Evolutionary conservation across 192 early-diverging fungal genomes (phyloP), one percentile per base, ranked within the genome.

Genomic region (Gigaspora rosea): DNA sequence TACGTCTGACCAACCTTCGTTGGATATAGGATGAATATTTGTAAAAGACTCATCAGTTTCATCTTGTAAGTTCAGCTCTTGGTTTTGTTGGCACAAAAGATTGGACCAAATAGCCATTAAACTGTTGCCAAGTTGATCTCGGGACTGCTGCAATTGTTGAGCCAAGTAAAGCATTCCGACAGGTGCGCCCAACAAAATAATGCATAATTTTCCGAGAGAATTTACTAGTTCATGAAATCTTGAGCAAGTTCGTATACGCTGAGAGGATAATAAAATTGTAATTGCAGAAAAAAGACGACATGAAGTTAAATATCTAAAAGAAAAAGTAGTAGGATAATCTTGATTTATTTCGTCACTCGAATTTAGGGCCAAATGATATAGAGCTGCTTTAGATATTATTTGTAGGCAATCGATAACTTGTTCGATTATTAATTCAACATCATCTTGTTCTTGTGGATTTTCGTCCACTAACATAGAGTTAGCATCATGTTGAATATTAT

Each of bases 341-440:
- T 62, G 46, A 76, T 41, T 48, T 3, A 12, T 8, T 18, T 57
- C 41, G 51, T 76, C 74, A 18, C 41, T 46, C 10, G 74, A 36
- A 62, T 76, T 63, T 57, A 76, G 64, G 46, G 74, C 74, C 27
- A 65, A 51, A 64, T 76, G 48, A 65, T 76, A 76, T 51, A 76
- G 47, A 15, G 50, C 59, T 22, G 48, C 74, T 76, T 33, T 76
- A 61, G 59, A 76, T 65, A 76, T 65, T 12, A 54, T 76, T 12
- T 76, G 36, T 18, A 76, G 20, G 16, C 52, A 73, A 35, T 58
- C 20, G 50, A 41, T 22, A 11, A 46, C n/a, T 48, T 52, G 62
- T 20, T 71, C 36, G 49, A 77, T 77, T 7, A 36, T 52, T n/a
- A 52, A 20, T 70, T 52, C 67, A 70, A 36, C 15, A 56, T 70